Conservation (phyloP, 345 rosid genomes). For the Boechera stricta region DNA sequence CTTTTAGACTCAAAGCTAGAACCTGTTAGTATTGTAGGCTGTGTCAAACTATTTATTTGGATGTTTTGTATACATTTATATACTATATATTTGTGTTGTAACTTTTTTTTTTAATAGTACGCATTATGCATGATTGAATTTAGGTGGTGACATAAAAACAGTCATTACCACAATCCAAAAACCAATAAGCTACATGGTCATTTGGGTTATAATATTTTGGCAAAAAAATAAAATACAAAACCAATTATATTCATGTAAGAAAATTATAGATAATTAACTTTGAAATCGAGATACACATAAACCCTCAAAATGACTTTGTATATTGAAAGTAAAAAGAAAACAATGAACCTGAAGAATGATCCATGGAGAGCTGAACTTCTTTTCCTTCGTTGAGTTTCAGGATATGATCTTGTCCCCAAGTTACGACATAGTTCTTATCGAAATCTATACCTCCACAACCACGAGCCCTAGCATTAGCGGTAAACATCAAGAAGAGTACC, state of each 20-base stretch:
- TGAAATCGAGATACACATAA: neutral
- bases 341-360: slow-evolving; percentile 2
- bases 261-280: too few relatives aligned
- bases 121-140: neutral
- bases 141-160: neutral
- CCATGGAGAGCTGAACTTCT: slow-evolving; percentile 32
- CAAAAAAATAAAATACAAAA: too few relatives aligned
- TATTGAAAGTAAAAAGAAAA: neutral
- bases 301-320: neutral
- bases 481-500: neutral
- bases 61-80: neutral
- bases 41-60: neutral
- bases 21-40: slow-evolving; percentile 39
- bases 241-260: neutral
- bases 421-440: slow-evolving; percentile 26
- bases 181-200: neutral
- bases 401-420: slow-evolving; percentile 34
- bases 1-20: slow-evolving; percentile 61
- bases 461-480: neutral
- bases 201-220: neutral
- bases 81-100: neutral
- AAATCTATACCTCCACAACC: slow-evolving; percentile 15
- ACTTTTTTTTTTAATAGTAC: neutral
- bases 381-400: slow-evolving; percentile 32
- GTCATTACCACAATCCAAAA: neutral